Conservation (phyloP, 2,329 filamentous ascomycete genomes). For the Metarhizium sp. region DNA sequence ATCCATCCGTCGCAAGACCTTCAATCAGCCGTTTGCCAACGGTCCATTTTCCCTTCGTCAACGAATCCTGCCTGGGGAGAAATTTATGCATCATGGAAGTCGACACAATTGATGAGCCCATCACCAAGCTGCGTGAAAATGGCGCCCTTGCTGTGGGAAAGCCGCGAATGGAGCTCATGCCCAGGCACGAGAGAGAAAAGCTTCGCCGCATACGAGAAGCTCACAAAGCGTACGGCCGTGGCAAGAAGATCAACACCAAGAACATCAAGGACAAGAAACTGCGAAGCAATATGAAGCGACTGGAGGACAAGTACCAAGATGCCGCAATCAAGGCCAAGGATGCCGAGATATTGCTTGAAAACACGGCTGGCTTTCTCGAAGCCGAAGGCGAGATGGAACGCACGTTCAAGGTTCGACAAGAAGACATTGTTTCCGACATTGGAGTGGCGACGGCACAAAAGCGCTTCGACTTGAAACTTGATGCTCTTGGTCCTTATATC, state of each 20-base stretch:
- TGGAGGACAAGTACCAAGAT: slow-evolving; percentile 76
- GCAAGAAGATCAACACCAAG: slow-evolving; percentile 62
- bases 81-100: slow-evolving; percentile 25
- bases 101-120: slow-evolving; percentile 24
- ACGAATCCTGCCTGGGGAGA: slow-evolving; percentile 3
- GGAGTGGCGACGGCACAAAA: slow-evolving; percentile 83
- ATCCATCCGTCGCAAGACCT: background rate
- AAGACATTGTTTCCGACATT: slow-evolving; percentile 69
- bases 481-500: slow-evolving; percentile 75
- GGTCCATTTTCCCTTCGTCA: background rate
- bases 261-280: slow-evolving; percentile 83
- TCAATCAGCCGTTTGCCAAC: background rate
- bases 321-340: slow-evolving; percentile 82
- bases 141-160: slow-evolving; percentile 42
- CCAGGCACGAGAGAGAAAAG: slow-evolving; percentile 41
- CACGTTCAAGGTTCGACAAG: slow-evolving; percentile 87
- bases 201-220: slow-evolving; percentile 49
- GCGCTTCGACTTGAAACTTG: slow-evolving; percentile 79
- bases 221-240: slow-evolving; percentile 74
- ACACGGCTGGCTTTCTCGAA: slow-evolving; percentile 77
- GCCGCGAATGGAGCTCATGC: slow-evolving; percentile 40
- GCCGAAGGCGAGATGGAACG: slow-evolving; percentile 79
- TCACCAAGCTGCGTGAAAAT: slow-evolving; percentile 34
- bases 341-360: slow-evolving; percentile 88
- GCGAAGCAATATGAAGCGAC: slow-evolving; percentile 63